A percentile compares a stretch with the other conserved stretches of the same genome.
Conservation (phyloP, 768 basidiomycete genomes). For the Macrolepiota fuliginosa region DNA sequence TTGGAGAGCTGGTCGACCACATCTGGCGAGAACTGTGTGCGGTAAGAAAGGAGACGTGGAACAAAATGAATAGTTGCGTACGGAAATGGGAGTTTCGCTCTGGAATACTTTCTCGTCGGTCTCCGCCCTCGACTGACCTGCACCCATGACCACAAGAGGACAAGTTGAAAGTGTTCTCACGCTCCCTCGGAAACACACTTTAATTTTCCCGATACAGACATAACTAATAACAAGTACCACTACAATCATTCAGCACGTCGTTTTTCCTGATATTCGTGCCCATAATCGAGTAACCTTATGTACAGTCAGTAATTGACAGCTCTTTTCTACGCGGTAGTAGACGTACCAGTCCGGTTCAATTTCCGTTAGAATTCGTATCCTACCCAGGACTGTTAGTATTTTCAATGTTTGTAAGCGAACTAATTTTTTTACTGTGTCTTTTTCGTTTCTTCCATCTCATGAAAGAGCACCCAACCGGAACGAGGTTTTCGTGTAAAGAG, state of each 20-base stretch:
- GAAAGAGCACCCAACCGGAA: conserved; percentile 91
- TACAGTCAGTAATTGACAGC: neutral
- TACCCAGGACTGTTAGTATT: conserved; percentile 26
- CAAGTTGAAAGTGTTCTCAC: conserved; percentile 9
- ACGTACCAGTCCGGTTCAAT: conserved; percentile 90
- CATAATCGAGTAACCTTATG: conserved; percentile 33
- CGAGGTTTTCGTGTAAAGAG: conserved; percentile 90
- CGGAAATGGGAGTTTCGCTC: conserved; percentile 53
- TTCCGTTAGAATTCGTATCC: conserved; percentile 91
- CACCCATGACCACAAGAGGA: conserved; percentile 50
- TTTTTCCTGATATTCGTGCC: conserved; percentile 25
- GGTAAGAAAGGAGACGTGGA: neutral
- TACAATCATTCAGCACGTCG: neutral
- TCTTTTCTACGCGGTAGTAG: neutral
- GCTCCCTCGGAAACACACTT: neutral
- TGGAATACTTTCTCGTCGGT: conserved; percentile 56
- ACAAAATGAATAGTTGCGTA: conserved; percentile 22
- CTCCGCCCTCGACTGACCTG: conserved; percentile 60
- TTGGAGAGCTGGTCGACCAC: conserved; percentile 80
- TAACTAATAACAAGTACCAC: neutral
- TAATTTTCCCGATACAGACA: neutral
- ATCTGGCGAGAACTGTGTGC: conserved; percentile 71
- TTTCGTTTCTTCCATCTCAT: conserved; percentile 96
- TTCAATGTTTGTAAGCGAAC: neutral
- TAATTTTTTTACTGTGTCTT: conserved; percentile 74